These are phyloP conservation scores for Combretum micranthum DNA, from an alignment of 345 rosid genomes.

Conservation along the genomic window DNA sequence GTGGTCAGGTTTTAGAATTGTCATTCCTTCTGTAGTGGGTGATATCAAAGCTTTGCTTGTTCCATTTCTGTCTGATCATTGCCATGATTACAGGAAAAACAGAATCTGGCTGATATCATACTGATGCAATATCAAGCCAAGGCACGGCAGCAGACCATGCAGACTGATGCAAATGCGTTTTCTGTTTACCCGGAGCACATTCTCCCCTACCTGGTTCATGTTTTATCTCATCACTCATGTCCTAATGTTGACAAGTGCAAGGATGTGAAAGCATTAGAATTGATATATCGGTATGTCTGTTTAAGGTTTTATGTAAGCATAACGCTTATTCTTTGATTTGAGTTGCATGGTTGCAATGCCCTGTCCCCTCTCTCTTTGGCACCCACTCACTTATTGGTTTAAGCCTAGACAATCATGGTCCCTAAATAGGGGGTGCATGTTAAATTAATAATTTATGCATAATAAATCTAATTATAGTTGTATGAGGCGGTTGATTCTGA, in stretches of 20 bases:
- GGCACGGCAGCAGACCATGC: slow-evolving; percentile 58
- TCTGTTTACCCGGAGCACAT: slow-evolving; percentile 57
- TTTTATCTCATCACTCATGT: slow-evolving; percentile 82
- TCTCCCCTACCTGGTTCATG: slow-evolving; percentile 67
- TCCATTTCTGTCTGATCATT: background rate
- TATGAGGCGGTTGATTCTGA: no score
- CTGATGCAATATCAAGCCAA: slow-evolving; percentile 77
- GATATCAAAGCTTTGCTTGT: slow-evolving; percentile 1
- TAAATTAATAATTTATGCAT: no score
- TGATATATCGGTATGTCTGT: slow-evolving; percentile 53
- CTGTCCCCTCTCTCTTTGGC: no score
- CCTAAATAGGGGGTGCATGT: no score
- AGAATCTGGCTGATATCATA: slow-evolving; percentile 70
- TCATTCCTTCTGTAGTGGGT: slow-evolving; percentile 4
- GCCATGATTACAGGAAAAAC: slow-evolving; percentile 69
- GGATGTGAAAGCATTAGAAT: slow-evolving; percentile 78
- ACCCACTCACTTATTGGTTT: no score
- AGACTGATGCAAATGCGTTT: slow-evolving; percentile 50
- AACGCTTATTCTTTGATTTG: no score
- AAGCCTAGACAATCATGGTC: no score
- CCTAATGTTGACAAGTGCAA: slow-evolving; percentile 72
- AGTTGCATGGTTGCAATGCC: no score
- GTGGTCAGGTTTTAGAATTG: background rate
- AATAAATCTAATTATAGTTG: no score
- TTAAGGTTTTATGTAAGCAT: background rate